Percentiles rank a stretch among this genome's conserved stretches.
These are phyloP conservation scores for Hymenoscyphus linearis DNA, from an alignment of 2,329 filamentous ascomycete genomes.

Conservation along the genomic window DNA sequence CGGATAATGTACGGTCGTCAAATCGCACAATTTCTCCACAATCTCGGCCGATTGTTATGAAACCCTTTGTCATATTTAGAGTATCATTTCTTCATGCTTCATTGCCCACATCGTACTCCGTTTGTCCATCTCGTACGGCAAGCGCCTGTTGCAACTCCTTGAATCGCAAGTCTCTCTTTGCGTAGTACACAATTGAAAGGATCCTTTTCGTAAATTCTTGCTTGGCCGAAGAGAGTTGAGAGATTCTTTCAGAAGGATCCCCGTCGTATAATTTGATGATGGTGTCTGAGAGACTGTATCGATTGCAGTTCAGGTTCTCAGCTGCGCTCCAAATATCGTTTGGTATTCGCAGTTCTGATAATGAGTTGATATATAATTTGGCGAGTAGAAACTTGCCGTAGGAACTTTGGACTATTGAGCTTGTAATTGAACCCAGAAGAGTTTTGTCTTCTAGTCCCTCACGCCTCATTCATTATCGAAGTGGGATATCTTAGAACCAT, in stretches of 20 bases:
- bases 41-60: constrained; percentile 14
- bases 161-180: constrained; percentile 25
- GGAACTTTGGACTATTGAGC: constrained; percentile 9
- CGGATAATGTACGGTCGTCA: constrained; percentile 11
- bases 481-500: too few species aligned
- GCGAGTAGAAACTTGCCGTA: constrained; percentile 14
- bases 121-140: constrained; percentile 23
- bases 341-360: constrained; percentile 6
- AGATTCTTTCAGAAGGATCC: constrained; percentile 21
- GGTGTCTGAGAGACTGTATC: constrained; percentile 17
- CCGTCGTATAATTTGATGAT: constrained; percentile 38
- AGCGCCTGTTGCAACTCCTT: constrained; percentile 33
- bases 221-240: background rate
- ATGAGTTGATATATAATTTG: constrained; percentile 12
- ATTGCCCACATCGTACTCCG: constrained; percentile 12
- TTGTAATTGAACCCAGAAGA: constrained; percentile 7
- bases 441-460: too few species aligned
- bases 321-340: constrained; percentile 11
- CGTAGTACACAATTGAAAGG: constrained; percentile 31
- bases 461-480: too few species aligned
- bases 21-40: constrained; percentile 10
- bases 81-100: constrained; percentile 15
- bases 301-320: constrained; percentile 3
- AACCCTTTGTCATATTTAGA: constrained; percentile 14
- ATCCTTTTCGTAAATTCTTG: constrained; percentile 7